Conservation (phyloP, 345 rosid species). For the Rhizophora mangle region DNA sequence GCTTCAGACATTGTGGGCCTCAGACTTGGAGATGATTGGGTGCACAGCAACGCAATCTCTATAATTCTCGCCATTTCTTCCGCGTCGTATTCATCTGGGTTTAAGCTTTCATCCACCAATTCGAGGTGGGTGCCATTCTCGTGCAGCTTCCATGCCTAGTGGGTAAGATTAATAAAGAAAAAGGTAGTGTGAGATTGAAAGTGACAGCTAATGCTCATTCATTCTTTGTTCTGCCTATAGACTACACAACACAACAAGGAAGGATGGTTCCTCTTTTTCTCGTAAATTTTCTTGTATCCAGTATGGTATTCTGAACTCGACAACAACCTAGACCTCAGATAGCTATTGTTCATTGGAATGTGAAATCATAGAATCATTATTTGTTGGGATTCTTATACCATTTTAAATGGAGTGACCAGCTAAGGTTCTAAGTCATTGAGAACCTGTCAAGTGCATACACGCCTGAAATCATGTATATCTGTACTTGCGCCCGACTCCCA, state of each 20-base stretch:
- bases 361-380: background rate
- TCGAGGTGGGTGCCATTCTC: constrained; percentile 27
- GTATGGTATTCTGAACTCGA: too few relatives aligned
- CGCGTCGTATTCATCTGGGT: constrained; percentile 26
- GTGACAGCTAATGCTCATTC: background rate
- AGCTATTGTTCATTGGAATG: background rate
- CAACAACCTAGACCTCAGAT: too few relatives aligned
- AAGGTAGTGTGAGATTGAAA: background rate
- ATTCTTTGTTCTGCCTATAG: too few relatives aligned
- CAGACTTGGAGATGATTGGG: constrained; percentile 25
- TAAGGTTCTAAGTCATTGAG: too few relatives aligned
- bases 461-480: background rate
- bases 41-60: constrained; percentile 40
- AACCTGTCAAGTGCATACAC: background rate
- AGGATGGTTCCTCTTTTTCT: too few relatives aligned
- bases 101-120: constrained; percentile 30
- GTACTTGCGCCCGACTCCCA: too few relatives aligned
- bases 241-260: too few relatives aligned
- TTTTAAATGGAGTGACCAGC: background rate
- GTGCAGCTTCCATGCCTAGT: constrained; percentile 39
- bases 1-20: constrained; percentile 41
- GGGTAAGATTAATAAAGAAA: background rate
- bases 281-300: too few relatives aligned
- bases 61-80: constrained; percentile 29
- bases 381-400: too few relatives aligned